phyloP scores from a whole-genome alignment of 352 stramenopile species.

The Globisporangium cystogenes region DNA sequence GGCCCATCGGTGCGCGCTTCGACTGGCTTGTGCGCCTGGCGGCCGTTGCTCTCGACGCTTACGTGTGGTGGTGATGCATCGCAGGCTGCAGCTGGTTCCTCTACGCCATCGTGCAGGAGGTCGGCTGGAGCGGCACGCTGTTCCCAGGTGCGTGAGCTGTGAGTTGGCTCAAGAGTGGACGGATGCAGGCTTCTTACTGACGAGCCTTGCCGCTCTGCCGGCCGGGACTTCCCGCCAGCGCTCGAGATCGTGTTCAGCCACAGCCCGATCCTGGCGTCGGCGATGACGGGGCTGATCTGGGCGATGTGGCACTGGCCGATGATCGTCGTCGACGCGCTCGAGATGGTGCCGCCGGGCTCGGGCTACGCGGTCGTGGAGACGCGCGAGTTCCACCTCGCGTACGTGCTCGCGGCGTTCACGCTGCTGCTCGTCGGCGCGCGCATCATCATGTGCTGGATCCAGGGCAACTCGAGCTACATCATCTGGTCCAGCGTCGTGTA shows the following conservation, averaged over 20 bases:
- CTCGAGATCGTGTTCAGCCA: slow-evolving; percentile 86
- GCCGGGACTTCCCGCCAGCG: slow-evolving; percentile 20
- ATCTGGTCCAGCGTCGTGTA: slow-evolving; percentile 88
- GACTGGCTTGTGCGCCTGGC: background rate
- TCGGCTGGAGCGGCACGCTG: slow-evolving; percentile 84
- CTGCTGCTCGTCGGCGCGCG: slow-evolving; percentile 74
- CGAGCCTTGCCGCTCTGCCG: too few species aligned
- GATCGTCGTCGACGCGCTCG: slow-evolving; percentile 82
- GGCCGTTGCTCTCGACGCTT: background rate
- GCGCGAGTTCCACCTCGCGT: slow-evolving; percentile 68
- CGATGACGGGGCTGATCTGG: slow-evolving; percentile 80
- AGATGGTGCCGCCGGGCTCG: slow-evolving; percentile 63
- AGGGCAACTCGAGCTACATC: slow-evolving; percentile 84
- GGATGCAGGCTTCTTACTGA: slow-evolving; percentile 1
- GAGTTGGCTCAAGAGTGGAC: background rate
- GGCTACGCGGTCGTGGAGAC: slow-evolving; percentile 79
- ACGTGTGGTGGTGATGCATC: background rate
- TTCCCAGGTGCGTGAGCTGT: slow-evolving; percentile 55
- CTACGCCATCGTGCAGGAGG: slow-evolving; percentile 75
- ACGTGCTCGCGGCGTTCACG: slow-evolving; percentile 76
- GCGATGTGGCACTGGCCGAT: slow-evolving; percentile 85
- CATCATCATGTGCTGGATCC: slow-evolving; percentile 90
- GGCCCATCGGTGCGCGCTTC: slow-evolving; percentile 43
- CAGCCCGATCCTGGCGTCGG: slow-evolving; percentile 82
- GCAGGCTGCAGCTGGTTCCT: slow-evolving; percentile 85